Conservation (phyloP, 2,329 filamentous ascomycete species). For the Colletotrichum scovillei region DNA sequence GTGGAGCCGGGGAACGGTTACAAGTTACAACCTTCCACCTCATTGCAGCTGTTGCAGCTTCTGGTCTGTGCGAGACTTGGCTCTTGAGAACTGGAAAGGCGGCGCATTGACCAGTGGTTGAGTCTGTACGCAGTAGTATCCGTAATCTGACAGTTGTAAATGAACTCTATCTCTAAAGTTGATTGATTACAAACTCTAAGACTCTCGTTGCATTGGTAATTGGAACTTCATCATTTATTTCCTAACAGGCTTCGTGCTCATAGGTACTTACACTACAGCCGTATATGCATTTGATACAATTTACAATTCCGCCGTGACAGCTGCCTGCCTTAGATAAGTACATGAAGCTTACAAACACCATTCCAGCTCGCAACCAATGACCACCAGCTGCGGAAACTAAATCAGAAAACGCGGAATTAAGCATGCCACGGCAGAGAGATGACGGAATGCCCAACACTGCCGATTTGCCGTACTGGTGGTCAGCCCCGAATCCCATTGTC, state of each 20-base stretch:
- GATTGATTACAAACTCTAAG: neutral
- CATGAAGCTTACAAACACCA: neutral
- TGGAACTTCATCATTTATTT: neutral
- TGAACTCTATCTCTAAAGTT: neutral
- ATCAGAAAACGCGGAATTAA: neutral
- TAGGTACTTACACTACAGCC: neutral
- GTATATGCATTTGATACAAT: neutral
- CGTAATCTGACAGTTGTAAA: neutral
- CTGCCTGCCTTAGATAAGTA: neutral
- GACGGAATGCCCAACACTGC: neutral
- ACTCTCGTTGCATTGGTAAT: neutral
- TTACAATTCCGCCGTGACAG: neutral
- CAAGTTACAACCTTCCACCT: no score
- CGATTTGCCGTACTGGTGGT: neutral
- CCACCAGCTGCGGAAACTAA: neutral
- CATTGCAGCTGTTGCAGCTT: neutral
- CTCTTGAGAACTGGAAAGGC: neutral
- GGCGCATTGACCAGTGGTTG: neutral
- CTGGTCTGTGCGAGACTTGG: slow-evolving; percentile 7
- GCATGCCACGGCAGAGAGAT: neutral
- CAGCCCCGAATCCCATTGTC: neutral
- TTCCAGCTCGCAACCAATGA: neutral
- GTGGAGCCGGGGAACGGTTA: neutral
- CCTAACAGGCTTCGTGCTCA: no score
- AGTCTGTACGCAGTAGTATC: neutral